Evolutionary conservation across 116 monocot genomes (phyloP).

Genomic region (Zostera marina): DNA sequence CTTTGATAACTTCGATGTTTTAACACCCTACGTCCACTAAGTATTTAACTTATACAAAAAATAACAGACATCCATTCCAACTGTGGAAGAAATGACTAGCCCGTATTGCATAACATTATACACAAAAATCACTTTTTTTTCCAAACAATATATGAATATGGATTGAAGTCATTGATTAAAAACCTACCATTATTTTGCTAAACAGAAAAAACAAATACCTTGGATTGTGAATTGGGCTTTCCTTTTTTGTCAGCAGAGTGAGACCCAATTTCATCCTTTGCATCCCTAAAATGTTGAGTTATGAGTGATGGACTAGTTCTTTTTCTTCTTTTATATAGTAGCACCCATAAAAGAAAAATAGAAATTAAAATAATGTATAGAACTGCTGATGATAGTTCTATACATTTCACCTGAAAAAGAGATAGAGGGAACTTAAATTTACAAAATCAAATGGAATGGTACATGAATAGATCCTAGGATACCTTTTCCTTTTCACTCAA

Average conservation of each 20-base stretch:
- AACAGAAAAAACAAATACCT: conserved; percentile 16
- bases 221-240: conserved; percentile 2
- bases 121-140: no score
- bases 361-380: conserved; percentile 35
- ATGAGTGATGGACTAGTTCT: conserved; percentile 15
- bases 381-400: conserved; percentile 57
- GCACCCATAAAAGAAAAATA: conserved; percentile 32
- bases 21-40: no score
- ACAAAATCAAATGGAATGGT: background rate
- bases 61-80: no score
- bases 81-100: no score
- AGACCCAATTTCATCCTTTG: conserved; percentile 19
- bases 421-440: conserved; percentile 3
- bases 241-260: conserved; percentile 25
- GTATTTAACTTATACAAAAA: no score
- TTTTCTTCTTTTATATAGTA: conserved; percentile 23
- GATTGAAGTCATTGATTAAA: background rate
- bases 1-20: no score
- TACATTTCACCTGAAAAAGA: conserved; percentile 60
- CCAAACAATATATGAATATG: background rate
- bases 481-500: no score
- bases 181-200: background rate
- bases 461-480: no score
- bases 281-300: conserved; percentile 23
- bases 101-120: no score